Percentiles rank a stretch among this genome's conserved stretches.
Evolutionary conservation across 495 filamentous ascomycete species (phyloP).

Genomic region (Copromyces sp.): DNA sequence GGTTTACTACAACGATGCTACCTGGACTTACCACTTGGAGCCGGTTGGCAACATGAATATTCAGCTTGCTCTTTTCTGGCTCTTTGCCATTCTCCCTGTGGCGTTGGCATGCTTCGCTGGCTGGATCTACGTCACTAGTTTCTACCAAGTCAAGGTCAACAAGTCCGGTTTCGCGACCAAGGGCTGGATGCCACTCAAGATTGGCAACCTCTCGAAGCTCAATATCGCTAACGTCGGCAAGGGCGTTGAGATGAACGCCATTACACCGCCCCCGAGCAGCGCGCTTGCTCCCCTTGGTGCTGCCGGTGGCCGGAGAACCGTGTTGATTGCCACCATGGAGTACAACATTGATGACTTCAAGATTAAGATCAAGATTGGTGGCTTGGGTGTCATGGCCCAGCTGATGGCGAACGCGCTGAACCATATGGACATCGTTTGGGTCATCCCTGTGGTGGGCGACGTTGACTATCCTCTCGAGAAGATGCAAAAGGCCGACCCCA

Average conservation of each 20-base stretch:
- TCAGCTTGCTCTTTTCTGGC: slow-evolving; percentile 50
- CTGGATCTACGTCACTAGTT: slow-evolving; percentile 53
- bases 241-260: slow-evolving; percentile 28
- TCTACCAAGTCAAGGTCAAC: slow-evolving; percentile 65
- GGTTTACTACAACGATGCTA: slow-evolving; percentile 47
- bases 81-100: slow-evolving; percentile 48
- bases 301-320: slow-evolving; percentile 34
- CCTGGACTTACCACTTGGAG: slow-evolving; percentile 39
- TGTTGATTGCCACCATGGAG: slow-evolving; percentile 63
- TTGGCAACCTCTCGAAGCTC: slow-evolving; percentile 16
- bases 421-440: slow-evolving; percentile 63
- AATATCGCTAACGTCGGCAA: slow-evolving; percentile 40
- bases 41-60: slow-evolving; percentile 44
- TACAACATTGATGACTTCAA: slow-evolving; percentile 64
- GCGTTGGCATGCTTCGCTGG: slow-evolving; percentile 39
- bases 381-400: slow-evolving; percentile 61
- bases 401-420: slow-evolving; percentile 61
- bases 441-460: slow-evolving; percentile 65
- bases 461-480: slow-evolving; percentile 52
- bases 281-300: slow-evolving; percentile 7
- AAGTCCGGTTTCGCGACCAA: slow-evolving; percentile 47
- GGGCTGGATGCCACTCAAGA: slow-evolving; percentile 16
- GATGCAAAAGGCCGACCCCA: slow-evolving; percentile 45
- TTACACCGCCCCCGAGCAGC: slow-evolving; percentile 14
- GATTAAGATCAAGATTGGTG: slow-evolving; percentile 67